These are phyloP conservation scores for Teratosphaeria destructans DNA, from an alignment of 2,329 filamentous ascomycete genomes.

Conservation along the genomic window DNA sequence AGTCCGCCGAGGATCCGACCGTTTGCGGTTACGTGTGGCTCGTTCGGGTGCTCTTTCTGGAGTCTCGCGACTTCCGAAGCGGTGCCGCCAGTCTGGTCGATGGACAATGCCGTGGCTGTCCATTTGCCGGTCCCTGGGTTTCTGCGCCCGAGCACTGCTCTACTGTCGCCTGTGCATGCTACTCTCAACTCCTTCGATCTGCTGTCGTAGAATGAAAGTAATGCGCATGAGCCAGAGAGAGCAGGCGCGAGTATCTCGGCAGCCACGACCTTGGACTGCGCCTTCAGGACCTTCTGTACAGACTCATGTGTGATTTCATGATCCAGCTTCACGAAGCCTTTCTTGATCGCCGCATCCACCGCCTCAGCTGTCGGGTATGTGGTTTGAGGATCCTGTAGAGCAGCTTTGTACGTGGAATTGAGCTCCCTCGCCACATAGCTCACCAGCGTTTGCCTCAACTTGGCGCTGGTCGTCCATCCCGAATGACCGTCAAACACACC, in stretches of 20 bases:
- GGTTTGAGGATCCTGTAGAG: slow-evolving; percentile 45
- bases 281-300: slow-evolving; percentile 80
- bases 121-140: slow-evolving; percentile 66
- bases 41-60: slow-evolving; percentile 76
- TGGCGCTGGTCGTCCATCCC: slow-evolving; percentile 96
- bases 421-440: slow-evolving; percentile 87
- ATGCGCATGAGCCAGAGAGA: slow-evolving; percentile 89
- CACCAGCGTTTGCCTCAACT: slow-evolving; percentile 84
- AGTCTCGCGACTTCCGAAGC: slow-evolving; percentile 74
- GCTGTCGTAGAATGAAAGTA: slow-evolving; percentile 93
- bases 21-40: slow-evolving; percentile 76
- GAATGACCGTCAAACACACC: slow-evolving; percentile 97
- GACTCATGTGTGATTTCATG: slow-evolving; percentile 91
- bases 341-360: slow-evolving; percentile 85
- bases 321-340: slow-evolving; percentile 78
- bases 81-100: slow-evolving; percentile 88
- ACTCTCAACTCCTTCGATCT: slow-evolving; percentile 79
- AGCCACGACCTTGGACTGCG: slow-evolving; percentile 79
- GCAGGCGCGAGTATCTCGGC: slow-evolving; percentile 88
- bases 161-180: slow-evolving; percentile 91
- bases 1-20: slow-evolving; percentile 85
- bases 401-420: slow-evolving; percentile 79
- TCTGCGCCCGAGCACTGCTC: slow-evolving; percentile 79
- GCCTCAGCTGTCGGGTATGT: slow-evolving; percentile 64
- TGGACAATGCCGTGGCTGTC: slow-evolving; percentile 79